These are phyloP conservation scores for Odontarrhena argentea DNA, from an alignment of 345 rosid genomes.

Conservation along the genomic window DNA sequence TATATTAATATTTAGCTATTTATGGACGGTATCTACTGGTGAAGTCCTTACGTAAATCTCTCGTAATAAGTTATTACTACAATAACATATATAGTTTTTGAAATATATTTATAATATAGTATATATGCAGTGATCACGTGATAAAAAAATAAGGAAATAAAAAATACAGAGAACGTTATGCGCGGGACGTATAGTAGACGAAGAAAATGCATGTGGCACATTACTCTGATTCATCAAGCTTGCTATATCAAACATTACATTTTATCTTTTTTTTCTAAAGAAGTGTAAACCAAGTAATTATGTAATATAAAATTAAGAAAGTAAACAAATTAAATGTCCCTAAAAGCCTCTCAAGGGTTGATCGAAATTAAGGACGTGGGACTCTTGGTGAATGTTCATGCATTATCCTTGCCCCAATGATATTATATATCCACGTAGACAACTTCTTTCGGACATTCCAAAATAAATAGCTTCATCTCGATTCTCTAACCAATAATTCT, in stretches of 20 bases:
- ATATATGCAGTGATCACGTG: constrained; percentile 32
- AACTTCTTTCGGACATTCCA: constrained; percentile 13
- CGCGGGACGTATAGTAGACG: constrained; percentile 36
- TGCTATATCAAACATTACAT: not conserved
- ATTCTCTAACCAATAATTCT: constrained; percentile 24
- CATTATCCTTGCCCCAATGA: constrained; percentile 7
- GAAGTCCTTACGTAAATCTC: constrained; percentile 8
- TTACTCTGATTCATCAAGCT: constrained; percentile 1
- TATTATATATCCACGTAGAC: constrained; percentile 17
- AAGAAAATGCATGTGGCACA: constrained; percentile 39
- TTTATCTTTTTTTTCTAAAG: not conserved
- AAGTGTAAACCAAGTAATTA: not conserved
- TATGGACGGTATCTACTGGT: constrained; percentile 30
- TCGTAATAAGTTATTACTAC: not conserved
- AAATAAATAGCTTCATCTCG: constrained; percentile 21
- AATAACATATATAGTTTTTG: not conserved
- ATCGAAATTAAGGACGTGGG: constrained; percentile 29
- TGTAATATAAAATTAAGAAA: constrained; percentile 22
- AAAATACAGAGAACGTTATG: constrained; percentile 2
- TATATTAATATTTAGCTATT: constrained; percentile 7
- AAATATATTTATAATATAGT: not conserved
- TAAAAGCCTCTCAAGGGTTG: constrained; percentile 30
- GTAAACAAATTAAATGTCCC: constrained; percentile 30
- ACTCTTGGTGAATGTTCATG: constrained; percentile 39
- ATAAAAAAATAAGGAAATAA: not conserved